A percentile compares a stretch with the other conserved stretches of the same genome.
Conservation (phyloP, 1,284 basidiomycete species). For the Hemileia vastatrix region DNA sequence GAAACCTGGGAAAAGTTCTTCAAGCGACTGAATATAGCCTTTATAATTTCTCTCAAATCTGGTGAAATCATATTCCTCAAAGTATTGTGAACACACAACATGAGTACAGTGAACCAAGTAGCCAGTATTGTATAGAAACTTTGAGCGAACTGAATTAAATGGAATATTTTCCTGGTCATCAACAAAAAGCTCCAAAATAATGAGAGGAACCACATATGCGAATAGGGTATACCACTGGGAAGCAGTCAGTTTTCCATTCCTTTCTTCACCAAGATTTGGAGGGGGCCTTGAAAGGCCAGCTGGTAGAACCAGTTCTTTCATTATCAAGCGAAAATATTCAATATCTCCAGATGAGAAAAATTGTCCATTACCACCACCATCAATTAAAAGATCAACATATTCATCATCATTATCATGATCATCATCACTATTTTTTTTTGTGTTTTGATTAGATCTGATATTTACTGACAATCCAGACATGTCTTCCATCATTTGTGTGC, state of each 20-base stretch:
- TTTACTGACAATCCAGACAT: no score
- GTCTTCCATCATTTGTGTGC: no score
- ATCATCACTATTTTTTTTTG: not conserved
- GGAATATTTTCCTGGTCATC: no score
- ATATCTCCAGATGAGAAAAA: conserved; percentile 3
- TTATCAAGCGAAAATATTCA: not conserved
- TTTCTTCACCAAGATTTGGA: conserved; percentile 3
- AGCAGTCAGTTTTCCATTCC: conserved; percentile 3
- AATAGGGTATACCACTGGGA: conserved; percentile 12
- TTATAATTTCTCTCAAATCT: conserved; percentile 5
- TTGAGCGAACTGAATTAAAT: not conserved
- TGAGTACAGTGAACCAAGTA: conserved; percentile 5
- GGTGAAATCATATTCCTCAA: not conserved
- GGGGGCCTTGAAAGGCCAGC: not conserved
- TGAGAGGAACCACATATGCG: not conserved
- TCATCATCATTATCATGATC: not conserved
- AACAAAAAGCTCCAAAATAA: conserved; percentile 3
- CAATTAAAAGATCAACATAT: not conserved
- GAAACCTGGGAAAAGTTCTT: not conserved
- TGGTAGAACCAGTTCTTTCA: not conserved
- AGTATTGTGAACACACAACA: not conserved
- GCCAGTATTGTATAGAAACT: conserved; percentile 4
- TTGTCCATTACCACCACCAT: not conserved
- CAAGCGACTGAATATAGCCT: not conserved
- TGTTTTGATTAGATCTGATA: no score